A percentile compares a stretch with the other conserved stretches of the same genome.
Conservation (phyloP, 2,329 filamentous ascomycete genomes). For the Emydomyces testavorans region DNA sequence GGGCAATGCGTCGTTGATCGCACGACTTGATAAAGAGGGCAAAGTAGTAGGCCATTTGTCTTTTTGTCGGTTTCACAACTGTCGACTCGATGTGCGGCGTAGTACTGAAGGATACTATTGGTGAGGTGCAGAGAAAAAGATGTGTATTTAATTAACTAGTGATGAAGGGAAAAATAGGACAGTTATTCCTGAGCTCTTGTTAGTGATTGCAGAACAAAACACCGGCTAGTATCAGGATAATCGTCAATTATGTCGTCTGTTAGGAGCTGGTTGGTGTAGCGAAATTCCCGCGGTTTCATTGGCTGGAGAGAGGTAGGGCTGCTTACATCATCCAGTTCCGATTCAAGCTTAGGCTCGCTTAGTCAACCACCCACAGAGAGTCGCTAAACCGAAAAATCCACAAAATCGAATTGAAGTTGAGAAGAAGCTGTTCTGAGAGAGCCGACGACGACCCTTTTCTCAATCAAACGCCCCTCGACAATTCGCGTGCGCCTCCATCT, state of each 20-base stretch:
- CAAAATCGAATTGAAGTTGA: conserved; percentile 17
- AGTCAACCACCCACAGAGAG: conserved; percentile 29
- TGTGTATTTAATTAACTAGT: no score
- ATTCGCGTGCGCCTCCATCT: conserved; percentile 38
- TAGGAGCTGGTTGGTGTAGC: no score
- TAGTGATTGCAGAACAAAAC: no score
- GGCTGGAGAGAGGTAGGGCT: conserved; percentile 12
- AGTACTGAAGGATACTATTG: background rate
- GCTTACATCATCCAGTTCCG: conserved; percentile 21
- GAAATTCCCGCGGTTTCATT: background rate
- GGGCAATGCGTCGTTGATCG: background rate
- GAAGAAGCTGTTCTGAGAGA: no score
- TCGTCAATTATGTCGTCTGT: background rate
- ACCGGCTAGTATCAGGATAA: no score
- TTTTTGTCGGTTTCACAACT: background rate
- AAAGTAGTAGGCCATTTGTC: background rate
- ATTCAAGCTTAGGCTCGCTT: conserved; percentile 23
- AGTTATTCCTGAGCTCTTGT: no score
- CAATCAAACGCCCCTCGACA: conserved; percentile 33
- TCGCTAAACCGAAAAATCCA: conserved; percentile 35
- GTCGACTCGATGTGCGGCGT: background rate
- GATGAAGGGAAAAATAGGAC: no score
- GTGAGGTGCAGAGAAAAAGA: no score
- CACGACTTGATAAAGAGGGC: no score
- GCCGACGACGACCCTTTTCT: conserved; percentile 19